Conservation (phyloP, 768 basidiomycete species). For the Pseudohyphozyma bogoriensis region DNA sequence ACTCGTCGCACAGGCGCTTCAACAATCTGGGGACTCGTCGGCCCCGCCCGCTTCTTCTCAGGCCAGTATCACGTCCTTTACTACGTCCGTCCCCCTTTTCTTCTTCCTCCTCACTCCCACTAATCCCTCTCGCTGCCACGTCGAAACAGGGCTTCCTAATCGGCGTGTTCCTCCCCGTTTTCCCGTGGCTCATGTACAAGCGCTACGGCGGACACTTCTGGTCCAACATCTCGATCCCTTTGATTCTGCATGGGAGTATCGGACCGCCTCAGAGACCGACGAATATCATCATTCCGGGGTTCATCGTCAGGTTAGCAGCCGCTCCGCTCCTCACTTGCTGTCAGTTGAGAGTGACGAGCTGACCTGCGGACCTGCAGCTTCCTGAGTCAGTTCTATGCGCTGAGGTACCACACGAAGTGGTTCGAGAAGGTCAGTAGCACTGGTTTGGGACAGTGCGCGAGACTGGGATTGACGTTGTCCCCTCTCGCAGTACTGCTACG, state of each 20-base stretch:
- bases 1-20: background rate
- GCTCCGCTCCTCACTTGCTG: too few relatives aligned
- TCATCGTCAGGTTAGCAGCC: constrained; percentile 30
- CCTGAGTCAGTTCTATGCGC: constrained; percentile 27
- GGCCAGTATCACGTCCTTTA: constrained; percentile 33
- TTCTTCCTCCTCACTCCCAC: too few relatives aligned
- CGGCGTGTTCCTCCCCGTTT: constrained; percentile 29
- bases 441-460: background rate
- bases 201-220: constrained; percentile 20
- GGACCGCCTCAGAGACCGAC: constrained; percentile 31
- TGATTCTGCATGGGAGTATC: constrained; percentile 32
- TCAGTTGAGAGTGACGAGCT: too few relatives aligned
- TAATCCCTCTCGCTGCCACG: background rate
- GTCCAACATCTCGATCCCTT: constrained; percentile 27
- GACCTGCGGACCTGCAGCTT: too few relatives aligned
- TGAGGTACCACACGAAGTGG: constrained; percentile 26
- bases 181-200: constrained; percentile 30
- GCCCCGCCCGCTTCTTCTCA: constrained; percentile 32
- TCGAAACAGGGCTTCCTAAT: constrained; percentile 30
- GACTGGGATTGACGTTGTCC: background rate
- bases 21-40: constrained; percentile 23
- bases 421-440: constrained; percentile 23
- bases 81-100: constrained; percentile 4
- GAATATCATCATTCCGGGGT: constrained; percentile 31
- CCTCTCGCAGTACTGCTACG: constrained; percentile 25